Percentiles rank a stretch among this genome's conserved stretches.
phyloP scores from a whole-genome alignment of 805 yeast genomes.

The Wickerhamomyces chambardii region DNA sequence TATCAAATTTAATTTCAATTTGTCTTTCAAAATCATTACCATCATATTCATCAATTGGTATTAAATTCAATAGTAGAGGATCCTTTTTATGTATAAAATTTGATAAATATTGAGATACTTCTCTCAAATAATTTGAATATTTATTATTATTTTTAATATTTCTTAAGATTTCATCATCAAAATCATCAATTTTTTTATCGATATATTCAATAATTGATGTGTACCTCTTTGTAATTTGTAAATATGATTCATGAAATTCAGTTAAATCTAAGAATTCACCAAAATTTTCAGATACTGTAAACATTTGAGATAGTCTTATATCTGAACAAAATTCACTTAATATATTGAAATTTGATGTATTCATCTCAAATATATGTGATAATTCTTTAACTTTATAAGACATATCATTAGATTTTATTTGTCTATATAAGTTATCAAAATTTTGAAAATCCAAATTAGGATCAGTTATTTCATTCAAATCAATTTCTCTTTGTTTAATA shows the following conservation, averaged over 20 bases:
- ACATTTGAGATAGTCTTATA: slow-evolving; percentile 38
- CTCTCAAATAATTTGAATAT: slow-evolving; percentile 35
- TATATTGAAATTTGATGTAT: slow-evolving; percentile 16
- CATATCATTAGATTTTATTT: slow-evolving; percentile 20
- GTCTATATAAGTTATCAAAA: slow-evolving; percentile 28
- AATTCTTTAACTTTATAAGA: slow-evolving; percentile 19
- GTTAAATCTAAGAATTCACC: slow-evolving; percentile 60
- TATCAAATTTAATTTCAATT: slow-evolving; percentile 5
- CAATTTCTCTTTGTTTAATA: no score
- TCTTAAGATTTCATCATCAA: slow-evolving; percentile 20
- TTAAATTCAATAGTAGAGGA: slow-evolving; percentile 29
- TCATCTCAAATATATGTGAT: slow-evolving; percentile 10
- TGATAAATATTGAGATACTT: slow-evolving; percentile 40
- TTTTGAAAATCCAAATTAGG: slow-evolving; percentile 19
- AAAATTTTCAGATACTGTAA: slow-evolving; percentile 49
- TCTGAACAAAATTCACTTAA: slow-evolving; percentile 42
- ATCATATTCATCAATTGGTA: slow-evolving; percentile 6
- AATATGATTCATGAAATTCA: slow-evolving; percentile 41
- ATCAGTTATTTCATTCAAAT: slow-evolving; percentile 12
- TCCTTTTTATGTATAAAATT: slow-evolving; percentile 35
- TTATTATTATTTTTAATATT: slow-evolving; percentile 19
- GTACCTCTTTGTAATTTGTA: slow-evolving; percentile 30
- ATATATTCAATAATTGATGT: slow-evolving; percentile 44
- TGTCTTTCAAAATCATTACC: background rate
- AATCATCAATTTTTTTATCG: slow-evolving; percentile 24